Base-by-base conservation (phyloP, 106 monocot species). In the Dendrobium chrysotoxum region DNA sequence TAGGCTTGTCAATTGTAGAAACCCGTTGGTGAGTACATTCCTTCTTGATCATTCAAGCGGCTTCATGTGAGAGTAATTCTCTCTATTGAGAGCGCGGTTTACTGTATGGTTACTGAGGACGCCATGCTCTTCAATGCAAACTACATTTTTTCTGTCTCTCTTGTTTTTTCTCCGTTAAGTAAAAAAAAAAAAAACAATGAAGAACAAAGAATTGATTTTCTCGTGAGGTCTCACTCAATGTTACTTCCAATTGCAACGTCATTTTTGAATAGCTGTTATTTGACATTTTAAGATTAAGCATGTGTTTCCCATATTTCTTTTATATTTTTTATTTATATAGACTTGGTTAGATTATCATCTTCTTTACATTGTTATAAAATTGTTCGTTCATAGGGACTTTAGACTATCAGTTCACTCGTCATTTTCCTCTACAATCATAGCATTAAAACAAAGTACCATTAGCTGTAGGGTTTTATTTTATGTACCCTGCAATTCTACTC, bases 1-100 rank as follows among this genome's bases (percentile, higher is more conserved):
- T 46, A 84, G 75, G 72, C 87, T 90, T 45, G 82, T 85, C 79
- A 90, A 87, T 80, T 79, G 79, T 26, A 82, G 81, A 77, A 85
- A 90, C 76, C 81, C 90, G 5, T 67, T 57, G 84, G 90, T 90
- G 75, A 81, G 82, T 76, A 47, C 20, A 39, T 74, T 74, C 41
- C 20, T 41, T 74, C 40, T 41, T 40, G 17, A 41, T 40, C 41
- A 50, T 13, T 47, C 2, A 47, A 47, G 47, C 1, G 50, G 13
- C 50, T 50, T 50, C 12, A 50, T 12, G 50, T 50, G 50, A 25
- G 64, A 5, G 21, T 21, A 21, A 64, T 61, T 61, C 15, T 65
- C 26, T 23, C 21, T 21, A 65, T 65, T 23, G 23, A 26, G 7
- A 65, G 23, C 25, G 7, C 1, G 64, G 26, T 65, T 21, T 23